Evolutionary conservation across 164 flowering plant species (phyloP), one percentile per base, ranked within the genome.

Genomic region (Houttuynia cordata): DNA sequence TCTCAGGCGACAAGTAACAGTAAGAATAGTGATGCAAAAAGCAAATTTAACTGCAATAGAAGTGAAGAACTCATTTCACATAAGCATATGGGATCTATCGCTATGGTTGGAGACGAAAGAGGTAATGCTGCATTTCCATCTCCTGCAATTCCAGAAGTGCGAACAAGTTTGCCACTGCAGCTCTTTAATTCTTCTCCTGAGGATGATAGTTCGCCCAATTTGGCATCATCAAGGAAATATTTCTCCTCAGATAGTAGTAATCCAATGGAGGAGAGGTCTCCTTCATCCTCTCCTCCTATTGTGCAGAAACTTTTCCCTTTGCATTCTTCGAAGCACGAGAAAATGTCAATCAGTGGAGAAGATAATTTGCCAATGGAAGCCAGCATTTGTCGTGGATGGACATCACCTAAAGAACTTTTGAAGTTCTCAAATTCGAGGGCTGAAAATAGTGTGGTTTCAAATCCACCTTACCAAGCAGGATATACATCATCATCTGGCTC

Each of bases 181-280:
- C 80, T 91, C 8, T 79, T 86, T 69, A 75, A 77, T 74, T 83
- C 87, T 22, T 83, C 87, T 21, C 82, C 86, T 8, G 97, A 85
- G 67, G 73, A 75, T 66, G 83, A 73, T 60, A 80, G 84, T 64
- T 79, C 73, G 4, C 84, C 81, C 18, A 86, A 81, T 56, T 56
- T 85, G 64, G 71, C 76, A 22, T 67, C 83, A 41, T 67, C 80
- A 3, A 74, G 80, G 71, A 88, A 79, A 70, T 88, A 85, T 54
- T 83, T 80, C 74, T 91, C 94, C 9, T 91, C 97, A 24, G 88
- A 80, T 67, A 85, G 96, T 75, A 86, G 94, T 68, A 82, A 83
- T 71, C 96, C 88, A 10, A 76, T 70, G 55, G 88, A 80, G 54
- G 96, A 82, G 55, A 71, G 82, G 67, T 86, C 96, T 56, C 91